Base-by-base conservation (phyloP, 176 grass and related monocot genomes). In the Canna indica region DNA sequence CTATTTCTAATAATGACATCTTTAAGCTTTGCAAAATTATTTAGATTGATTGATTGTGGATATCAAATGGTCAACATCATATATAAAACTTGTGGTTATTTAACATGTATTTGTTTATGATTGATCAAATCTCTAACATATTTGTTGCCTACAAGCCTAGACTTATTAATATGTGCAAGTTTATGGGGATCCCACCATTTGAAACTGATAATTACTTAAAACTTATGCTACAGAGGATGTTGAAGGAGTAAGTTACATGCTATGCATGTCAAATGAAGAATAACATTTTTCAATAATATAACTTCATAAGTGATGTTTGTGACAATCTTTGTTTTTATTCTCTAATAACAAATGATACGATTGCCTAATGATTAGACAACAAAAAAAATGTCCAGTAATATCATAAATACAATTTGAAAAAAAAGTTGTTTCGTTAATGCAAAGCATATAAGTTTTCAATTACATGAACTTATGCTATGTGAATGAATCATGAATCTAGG, bases 151-250 rank as follows among this genome's bases (percentile, higher is more conserved):
- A 68, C 88, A 96, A 88, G 85, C 79, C 92, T 28, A 71, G 92
- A 26, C 73, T 96, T 69, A 83, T 96, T n/a, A 96, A 96, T 76
- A 96, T 96, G 92, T 96, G 92, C 68, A 96, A 96, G 78, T 96
- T 91, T 77, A 91, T 96, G 88, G 88, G 92, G 58, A 96, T 91
- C 36, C 79, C 90, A 64, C 88, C 88, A 74, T 91, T 87, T 66
- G 88, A 88, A 74, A 91, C 88, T 69, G 92, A 96, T 42, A 83
- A 96, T 83, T 96, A 91, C 79, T 73, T 96, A 71, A 58, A 79
- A 26, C 91, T 89, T 77, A 96, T 96, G 92, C 88, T 96, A 83
- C 81, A 83, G 3, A 96, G 90, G 77, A 91, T 81, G 77, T 74
- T 96, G 69, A 73, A 87, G 73, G 70, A 83, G 92, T 91, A 96